Base-by-base conservation (phyloP, 2,329 filamentous ascomycete genomes). In the Macrophomina pseudophaseolina region DNA sequence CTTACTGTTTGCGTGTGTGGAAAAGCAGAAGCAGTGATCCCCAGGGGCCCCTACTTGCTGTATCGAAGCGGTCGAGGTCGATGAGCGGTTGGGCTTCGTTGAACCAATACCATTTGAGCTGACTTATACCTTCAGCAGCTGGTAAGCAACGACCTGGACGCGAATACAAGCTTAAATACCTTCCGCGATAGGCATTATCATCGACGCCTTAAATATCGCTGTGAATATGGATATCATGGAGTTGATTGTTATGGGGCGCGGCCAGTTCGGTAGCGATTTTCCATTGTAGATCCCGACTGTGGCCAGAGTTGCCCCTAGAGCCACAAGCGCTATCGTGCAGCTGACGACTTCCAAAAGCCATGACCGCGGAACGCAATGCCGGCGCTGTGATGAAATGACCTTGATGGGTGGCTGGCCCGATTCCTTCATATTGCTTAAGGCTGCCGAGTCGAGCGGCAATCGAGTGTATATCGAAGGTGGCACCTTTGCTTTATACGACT, bases 101-200 rank as follows among this genome's bases (percentile, higher is more conserved):
- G 30, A 65, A 65, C 48, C 51, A 54, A 23, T 53, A 52, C 62
- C 62, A 65, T 53, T 65, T 65, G 14, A 54, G 40, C 38, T 65
- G 62, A 38, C 62, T 65, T 18, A 65, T 40, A n/a, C 51, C 62
- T 54, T 38, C 9, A 23, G 23, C 23, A 23, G 23, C 23, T 23
- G 23, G 23, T 23, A 23, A 23, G 23, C 23, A 23, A 23, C 3
- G 23, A 23, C 23, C 23, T 23, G 23, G 23, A 23, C 23, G 2
- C 23, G 23, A 23, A 23, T 23, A 44, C 11, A 6, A 23, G 4
- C 14, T 5, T 3, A 49, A 14, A 12, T 32, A 64, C 59, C 59
- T 38, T 64, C 59, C 6, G 38, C 59, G 4, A 64, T 40, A 1
- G 59, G 59, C 59, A 51, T 52, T 7, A 65, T 28, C 38, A 65